These are phyloP conservation scores for Mycena latifolia DNA, from an alignment of 768 basidiomycete species.

Conservation along the genomic window DNA sequence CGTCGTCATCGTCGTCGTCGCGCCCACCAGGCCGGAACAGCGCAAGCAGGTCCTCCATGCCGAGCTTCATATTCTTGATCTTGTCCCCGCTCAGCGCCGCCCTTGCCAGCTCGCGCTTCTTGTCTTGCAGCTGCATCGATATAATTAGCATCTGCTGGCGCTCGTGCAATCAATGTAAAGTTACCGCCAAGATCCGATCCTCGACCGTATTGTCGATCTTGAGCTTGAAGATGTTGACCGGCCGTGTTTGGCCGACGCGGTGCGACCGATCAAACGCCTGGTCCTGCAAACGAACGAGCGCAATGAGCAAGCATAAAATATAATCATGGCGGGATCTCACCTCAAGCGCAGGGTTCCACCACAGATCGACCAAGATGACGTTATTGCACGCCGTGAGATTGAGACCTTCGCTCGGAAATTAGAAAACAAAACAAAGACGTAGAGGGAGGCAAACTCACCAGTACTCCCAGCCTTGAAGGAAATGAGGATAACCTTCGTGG, in stretches of 20 bases:
- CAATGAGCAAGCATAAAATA: background rate
- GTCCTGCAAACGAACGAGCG: too few species aligned
- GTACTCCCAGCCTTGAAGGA: slow-evolving; percentile 97
- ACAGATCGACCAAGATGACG: slow-evolving; percentile 92
- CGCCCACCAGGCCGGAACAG: slow-evolving; percentile 74
- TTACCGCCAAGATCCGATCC: slow-evolving; percentile 82
- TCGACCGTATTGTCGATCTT: slow-evolving; percentile 91
- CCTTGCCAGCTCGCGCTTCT: slow-evolving; percentile 86
- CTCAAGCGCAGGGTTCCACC: slow-evolving; percentile 95
- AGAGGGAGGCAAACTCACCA: too few species aligned
- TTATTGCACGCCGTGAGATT: slow-evolving; percentile 95
- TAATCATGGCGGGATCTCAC: slow-evolving; percentile 46
- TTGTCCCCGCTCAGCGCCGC: slow-evolving; percentile 92
- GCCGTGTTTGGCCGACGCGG: slow-evolving; percentile 88
- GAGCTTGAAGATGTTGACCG: slow-evolving; percentile 91
- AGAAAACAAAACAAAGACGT: too few species aligned
- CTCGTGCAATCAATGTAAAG: slow-evolving; percentile 18
- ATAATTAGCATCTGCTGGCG: background rate
- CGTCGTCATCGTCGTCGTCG: slow-evolving; percentile 68
- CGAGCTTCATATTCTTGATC: slow-evolving; percentile 85
- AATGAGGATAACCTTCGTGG: slow-evolving; percentile 85
- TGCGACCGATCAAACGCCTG: slow-evolving; percentile 96
- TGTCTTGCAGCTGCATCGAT: slow-evolving; percentile 80
- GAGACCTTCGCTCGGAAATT: slow-evolving; percentile 80
- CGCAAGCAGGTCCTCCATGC: slow-evolving; percentile 87